phyloP scores from a whole-genome alignment of 129 eudicot genomes.

The Centaurea solstitialis region DNA sequence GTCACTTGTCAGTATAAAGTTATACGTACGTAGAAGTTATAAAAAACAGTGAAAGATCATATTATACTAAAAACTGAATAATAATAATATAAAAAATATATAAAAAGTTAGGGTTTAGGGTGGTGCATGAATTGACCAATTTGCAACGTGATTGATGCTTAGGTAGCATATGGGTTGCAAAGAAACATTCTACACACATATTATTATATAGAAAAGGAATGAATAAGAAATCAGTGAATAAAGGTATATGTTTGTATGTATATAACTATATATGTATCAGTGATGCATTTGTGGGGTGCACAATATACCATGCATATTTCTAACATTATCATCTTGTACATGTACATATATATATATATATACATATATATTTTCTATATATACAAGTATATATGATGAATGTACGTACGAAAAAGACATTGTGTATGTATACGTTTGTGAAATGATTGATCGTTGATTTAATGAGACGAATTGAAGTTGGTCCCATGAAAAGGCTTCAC shows the following conservation, averaged over 20 bases:
- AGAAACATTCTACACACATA: conserved; percentile 33
- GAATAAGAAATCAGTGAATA: conserved; percentile 33
- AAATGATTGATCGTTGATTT: conserved; percentile 4
- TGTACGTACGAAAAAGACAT: not conserved
- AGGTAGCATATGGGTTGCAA: conserved; percentile 23
- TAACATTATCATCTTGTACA: conserved; percentile 4
- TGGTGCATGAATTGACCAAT: conserved; percentile 25
- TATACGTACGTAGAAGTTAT: not conserved
- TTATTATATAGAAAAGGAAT: conserved; percentile 43
- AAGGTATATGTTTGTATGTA: conserved; percentile 37
- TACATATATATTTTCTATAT: not conserved
- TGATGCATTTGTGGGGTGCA: conserved; percentile 42
- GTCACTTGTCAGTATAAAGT: conserved; percentile 53
- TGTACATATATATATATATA: conserved; percentile 9
- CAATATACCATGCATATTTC: conserved; percentile 21
- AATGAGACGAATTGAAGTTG: conserved; percentile 21
- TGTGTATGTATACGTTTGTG: not conserved
- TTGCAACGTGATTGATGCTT: conserved; percentile 25
- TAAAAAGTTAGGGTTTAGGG: conserved; percentile 22
- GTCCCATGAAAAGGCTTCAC: conserved; percentile 32
- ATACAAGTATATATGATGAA: not conserved
- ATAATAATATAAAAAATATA: not conserved
- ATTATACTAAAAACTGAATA: not conserved
- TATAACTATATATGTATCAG: not conserved
- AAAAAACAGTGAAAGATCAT: not conserved